These are phyloP conservation scores for Phtheirospermum japonicum DNA, from an alignment of 257 asterid genomes.

Conservation along the genomic window DNA sequence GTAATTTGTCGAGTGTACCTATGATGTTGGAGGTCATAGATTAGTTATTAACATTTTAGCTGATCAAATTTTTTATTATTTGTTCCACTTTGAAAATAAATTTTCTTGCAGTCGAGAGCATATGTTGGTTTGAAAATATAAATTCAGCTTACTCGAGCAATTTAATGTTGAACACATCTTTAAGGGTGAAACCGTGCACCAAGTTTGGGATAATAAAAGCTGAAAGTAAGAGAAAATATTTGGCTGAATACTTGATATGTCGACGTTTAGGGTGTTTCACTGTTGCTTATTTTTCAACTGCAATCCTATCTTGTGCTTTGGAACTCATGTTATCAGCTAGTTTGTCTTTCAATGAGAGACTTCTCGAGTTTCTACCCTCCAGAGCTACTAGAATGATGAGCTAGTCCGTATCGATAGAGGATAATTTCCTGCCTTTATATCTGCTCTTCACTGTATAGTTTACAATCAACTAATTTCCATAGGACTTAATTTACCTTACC, in stretches of 20 bases:
- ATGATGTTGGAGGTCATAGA: neutral
- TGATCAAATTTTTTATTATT: neutral
- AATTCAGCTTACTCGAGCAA: neutral
- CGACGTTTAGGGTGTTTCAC: slow-evolving; percentile 7
- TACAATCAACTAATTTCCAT: neutral
- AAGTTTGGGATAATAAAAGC: neutral
- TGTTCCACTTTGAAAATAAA: neutral
- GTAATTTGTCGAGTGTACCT: neutral
- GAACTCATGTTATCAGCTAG: slow-evolving; percentile 1
- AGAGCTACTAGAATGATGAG: neutral
- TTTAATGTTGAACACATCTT: neutral
- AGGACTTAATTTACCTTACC: neutral
- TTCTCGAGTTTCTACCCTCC: neutral
- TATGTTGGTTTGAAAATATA: slow-evolving; percentile 3
- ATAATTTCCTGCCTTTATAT: neutral
- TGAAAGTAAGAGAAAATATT: slow-evolving; percentile 12
- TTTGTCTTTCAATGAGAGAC: neutral
- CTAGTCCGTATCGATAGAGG: neutral
- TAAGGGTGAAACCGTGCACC: neutral
- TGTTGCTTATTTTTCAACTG: neutral
- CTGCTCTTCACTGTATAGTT: slow-evolving; percentile 5
- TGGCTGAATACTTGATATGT: neutral
- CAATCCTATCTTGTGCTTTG: neutral
- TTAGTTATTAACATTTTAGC: neutral
- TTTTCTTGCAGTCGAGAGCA: neutral